Evolutionary conservation across 1,284 basidiomycete species (phyloP), one percentile per base, ranked within the genome.

Genomic region (Ceratorhiza oryzae-sativae): DNA sequence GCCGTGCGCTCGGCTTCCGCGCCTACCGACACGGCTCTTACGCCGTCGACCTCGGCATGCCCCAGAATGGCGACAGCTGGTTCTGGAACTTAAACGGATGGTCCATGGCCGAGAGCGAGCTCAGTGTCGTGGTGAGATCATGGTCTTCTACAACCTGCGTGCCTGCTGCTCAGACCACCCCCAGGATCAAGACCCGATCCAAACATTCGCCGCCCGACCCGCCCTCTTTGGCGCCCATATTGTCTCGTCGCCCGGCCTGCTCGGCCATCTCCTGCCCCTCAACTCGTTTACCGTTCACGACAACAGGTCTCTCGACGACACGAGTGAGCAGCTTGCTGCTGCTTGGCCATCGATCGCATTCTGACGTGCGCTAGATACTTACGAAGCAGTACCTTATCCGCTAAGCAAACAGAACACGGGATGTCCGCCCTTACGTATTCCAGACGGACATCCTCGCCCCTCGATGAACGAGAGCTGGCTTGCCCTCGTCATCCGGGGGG

Each of bases 401-500:
- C 23, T 58, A 13, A 56, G 36, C n/a, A 56, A 45, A 20, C 70
- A 61, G 9, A 73, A 73, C 39, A 70, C 60, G n/a, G 73, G 59
- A 48, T 74, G 75, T 41, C 76, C 75, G 9, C 60, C 67, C 34
- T 41, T 75, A 18, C 49, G 53, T 39, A n/a, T 71, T 39, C 61
- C 74, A n/a, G 48, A 75, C 12, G 51, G 51, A n/a, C 65, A 68
- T 18, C 65, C 65, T 30, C 62, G 46, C 10, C 59, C 59, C n/a
- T 41, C 51, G 13, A 58, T 67, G 63, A 65, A 72, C 56, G 74
- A 76, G 46, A 74, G 72, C 3, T 80, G 79, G 73, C 79, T 85
- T 60, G 84, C 81, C 0, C 77, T 85, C 27, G 76, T 84, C 6
- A 79, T 84, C 73, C 77, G 84, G 12, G 84, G 84, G 0, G 77